phyloP scores from a whole-genome alignment of 176 grass and related monocot species.

The Tillandsia leiboldiana region DNA sequence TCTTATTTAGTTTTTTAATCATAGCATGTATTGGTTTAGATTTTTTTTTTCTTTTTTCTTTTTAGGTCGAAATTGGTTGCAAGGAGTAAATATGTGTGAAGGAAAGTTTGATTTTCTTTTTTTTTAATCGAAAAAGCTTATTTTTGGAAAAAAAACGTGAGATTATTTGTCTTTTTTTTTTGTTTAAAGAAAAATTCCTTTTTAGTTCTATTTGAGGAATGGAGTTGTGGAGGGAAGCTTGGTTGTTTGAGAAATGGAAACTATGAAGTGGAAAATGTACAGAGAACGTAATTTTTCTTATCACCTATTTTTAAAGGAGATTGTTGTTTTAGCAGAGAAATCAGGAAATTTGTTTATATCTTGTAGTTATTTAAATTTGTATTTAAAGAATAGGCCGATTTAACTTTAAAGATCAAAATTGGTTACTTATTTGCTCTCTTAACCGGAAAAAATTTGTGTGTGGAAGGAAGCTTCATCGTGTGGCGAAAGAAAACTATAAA shows the following conservation, averaged over 20 bases:
- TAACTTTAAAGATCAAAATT: too few relatives aligned
- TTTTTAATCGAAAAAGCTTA: not conserved
- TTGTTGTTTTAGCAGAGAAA: not conserved
- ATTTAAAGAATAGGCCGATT: too few relatives aligned
- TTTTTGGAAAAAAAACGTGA: too few relatives aligned
- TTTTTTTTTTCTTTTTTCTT: not conserved
- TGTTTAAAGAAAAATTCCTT: too few relatives aligned
- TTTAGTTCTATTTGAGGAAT: not conserved
- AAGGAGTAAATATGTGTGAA: not conserved
- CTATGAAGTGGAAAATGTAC: not conserved
- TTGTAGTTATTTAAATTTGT: too few relatives aligned
- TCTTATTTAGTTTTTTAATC: not conserved
- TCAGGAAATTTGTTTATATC: too few relatives aligned
- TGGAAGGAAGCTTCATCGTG: too few relatives aligned
- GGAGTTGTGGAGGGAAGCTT: not conserved
- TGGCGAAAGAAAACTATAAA: too few relatives aligned
- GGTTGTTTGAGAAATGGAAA: slow-evolving; percentile 14
- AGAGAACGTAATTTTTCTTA: not conserved
- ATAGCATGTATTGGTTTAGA: not conserved
- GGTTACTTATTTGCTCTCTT: too few relatives aligned
- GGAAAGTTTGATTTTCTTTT: not conserved
- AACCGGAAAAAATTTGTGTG: too few relatives aligned
- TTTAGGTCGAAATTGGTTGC: not conserved
- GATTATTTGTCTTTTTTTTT: too few relatives aligned
- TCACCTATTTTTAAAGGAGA: not conserved